These are phyloP conservation scores for Umbelopsis sp. DNA, from an alignment of 192 early-diverging fungal species.

Conservation along the genomic window DNA sequence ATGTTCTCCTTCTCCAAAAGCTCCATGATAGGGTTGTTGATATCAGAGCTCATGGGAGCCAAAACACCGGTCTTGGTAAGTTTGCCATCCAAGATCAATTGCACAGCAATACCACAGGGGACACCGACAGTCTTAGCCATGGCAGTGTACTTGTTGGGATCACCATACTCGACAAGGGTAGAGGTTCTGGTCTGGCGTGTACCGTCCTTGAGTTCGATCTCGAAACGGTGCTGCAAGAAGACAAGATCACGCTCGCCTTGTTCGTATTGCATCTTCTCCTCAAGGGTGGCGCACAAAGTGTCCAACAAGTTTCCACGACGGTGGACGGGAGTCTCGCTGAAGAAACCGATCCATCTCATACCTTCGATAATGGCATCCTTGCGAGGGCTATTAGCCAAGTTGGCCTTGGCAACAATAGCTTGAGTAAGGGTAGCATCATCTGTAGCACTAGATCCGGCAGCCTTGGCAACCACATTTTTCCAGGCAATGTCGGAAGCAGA, in stretches of 20 bases:
- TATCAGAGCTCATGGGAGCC: conserved; percentile 87
- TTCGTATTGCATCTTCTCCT: conserved; percentile 95
- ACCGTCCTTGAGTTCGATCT: conserved; percentile 88
- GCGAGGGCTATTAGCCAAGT: conserved; percentile 56
- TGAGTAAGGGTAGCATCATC: conserved; percentile 49
- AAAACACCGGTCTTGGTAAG: conserved; percentile 82
- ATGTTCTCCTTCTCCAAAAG: conserved; percentile 89
- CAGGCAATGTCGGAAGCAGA: conserved; percentile 67
- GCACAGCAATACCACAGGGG: conserved; percentile 93
- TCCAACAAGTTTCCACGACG: conserved; percentile 82
- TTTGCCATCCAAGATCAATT: conserved; percentile 88
- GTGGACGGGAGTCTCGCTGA: conserved; percentile 59
- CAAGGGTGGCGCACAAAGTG: conserved; percentile 92
- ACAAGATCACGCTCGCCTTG: conserved; percentile 95
- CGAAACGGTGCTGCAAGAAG: conserved; percentile 97
- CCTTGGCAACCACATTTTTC: conserved; percentile 74
- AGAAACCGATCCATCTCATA: conserved; percentile 89
- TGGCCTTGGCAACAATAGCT: conserved; percentile 68
- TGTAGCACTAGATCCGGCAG: conserved; percentile 33
- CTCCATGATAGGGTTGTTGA: conserved; percentile 89
- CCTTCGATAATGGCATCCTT: conserved; percentile 69
- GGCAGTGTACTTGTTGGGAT: conserved; percentile 83
- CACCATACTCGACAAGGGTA: conserved; percentile 91
- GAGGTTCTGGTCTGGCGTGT: conserved; percentile 84
- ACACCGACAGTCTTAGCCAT: conserved; percentile 98